Base-by-base conservation (phyloP, 1,284 basidiomycete species). In the Rhodotorula sp. region DNA sequence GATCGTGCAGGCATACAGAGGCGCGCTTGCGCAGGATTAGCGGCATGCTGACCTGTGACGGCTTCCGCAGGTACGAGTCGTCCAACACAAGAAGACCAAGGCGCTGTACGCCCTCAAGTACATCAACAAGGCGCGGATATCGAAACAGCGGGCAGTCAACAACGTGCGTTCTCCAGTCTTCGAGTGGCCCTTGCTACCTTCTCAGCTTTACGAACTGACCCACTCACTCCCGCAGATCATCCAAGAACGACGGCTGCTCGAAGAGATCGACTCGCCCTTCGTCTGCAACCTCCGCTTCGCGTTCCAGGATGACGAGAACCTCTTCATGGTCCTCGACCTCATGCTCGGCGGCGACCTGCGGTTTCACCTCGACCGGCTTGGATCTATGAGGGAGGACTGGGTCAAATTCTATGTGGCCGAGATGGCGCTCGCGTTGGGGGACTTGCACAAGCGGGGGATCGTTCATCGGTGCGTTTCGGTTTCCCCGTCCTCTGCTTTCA, bases 81-180 rank as follows among this genome's bases (percentile, higher is more conserved):
- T 99, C 11, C 94, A 98, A 82, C 95, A 98, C 83, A 99, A 98
- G 79, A 92, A 97, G 82, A 91, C 92, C 24, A 90, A 92, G 71
- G 90, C 93, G 32, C 85, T 99, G 46, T 98, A 94, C 78, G 95
- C 95, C 15, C 87, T 99, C 80, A 99, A 99, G 82, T 99, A 99
- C 83, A 99, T 99, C 83, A 98, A 98, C 85, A 99, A 99, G 81
- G 81, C 89, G 48, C 62, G 75, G 54, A 77, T 77, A 54, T 67
- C 68, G 30, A 75, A 75, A 55, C 74, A 75, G 34, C 64, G 70
- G 17, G 74, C 74, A 9, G 70, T 72, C 52, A 75, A 75, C 67
- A 75, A 75, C 68, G 77, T 76, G n/a, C 49, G 70, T 53, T 44
- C 24, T 32, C 22, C 51, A 29, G 44, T 27, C 29, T 6, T 24